Conservation (phyloP, 2,329 filamentous ascomycete species). For the Colletotrichum sp. region DNA sequence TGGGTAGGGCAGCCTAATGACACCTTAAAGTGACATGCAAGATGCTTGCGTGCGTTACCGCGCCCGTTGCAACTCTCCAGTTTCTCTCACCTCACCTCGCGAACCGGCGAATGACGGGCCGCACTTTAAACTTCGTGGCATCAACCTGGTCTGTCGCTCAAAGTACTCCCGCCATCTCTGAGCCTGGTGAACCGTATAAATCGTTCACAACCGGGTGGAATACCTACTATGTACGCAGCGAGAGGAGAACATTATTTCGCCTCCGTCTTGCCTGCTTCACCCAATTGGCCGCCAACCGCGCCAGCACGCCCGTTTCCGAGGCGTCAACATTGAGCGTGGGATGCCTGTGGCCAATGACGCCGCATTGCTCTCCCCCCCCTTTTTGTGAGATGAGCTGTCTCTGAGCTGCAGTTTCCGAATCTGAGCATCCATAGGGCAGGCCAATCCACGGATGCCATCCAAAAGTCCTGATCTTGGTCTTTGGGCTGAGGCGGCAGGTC, state of each 20-base stretch:
- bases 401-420: not conserved
- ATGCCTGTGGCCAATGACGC: not conserved
- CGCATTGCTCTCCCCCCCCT: not conserved
- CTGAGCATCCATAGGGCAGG: not conserved
- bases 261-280: not conserved
- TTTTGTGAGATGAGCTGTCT: not conserved
- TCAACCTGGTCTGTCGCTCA: not conserved
- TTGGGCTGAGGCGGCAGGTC: not conserved
- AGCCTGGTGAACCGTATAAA: not conserved
- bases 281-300: not conserved
- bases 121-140: not conserved
- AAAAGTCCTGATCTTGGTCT: not conserved
- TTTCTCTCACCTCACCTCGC: not conserved
- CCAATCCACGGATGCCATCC: not conserved
- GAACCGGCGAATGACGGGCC: not conserved
- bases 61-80: not conserved
- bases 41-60: not conserved
- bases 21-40: not conserved
- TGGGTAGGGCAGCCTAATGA: not conserved
- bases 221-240: not conserved
- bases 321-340: not conserved
- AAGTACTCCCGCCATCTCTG: not conserved
- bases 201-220: not conserved
- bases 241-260: not conserved
- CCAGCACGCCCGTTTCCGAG: not conserved